A percentile compares a stretch with the other conserved stretches of the same genome.
phyloP scores from a whole-genome alignment of 352 stramenopile genomes.

The Phytophthora sp. region DNA sequence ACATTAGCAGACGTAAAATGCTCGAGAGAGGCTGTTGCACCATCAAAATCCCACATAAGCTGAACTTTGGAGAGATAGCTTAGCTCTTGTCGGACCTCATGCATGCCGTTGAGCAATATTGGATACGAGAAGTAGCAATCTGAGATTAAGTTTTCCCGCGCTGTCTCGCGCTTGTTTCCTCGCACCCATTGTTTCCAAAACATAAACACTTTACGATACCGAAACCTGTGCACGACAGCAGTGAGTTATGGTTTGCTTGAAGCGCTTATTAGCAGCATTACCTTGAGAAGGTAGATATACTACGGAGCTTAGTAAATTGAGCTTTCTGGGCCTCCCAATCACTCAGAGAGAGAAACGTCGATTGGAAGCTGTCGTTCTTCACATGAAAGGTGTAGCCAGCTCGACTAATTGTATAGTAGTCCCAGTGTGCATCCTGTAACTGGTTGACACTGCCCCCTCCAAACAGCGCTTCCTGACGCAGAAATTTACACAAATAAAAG shows the following conservation, averaged over 20 bases:
- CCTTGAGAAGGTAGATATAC: constrained; percentile 56
- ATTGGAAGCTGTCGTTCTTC: constrained; percentile 50
- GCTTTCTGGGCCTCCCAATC: constrained; percentile 66
- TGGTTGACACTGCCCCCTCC: constrained; percentile 31
- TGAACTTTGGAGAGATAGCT: constrained; percentile 32
- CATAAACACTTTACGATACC: constrained; percentile 70
- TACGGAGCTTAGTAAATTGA: constrained; percentile 43
- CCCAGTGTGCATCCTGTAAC: constrained; percentile 40
- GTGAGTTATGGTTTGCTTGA: background rate
- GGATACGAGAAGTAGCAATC: constrained; percentile 62
- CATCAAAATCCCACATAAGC: constrained; percentile 58
- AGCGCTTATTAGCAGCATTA: constrained; percentile 6
- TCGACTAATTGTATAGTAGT: constrained; percentile 77
- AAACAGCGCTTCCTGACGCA: constrained; percentile 28
- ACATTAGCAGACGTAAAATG: constrained; percentile 51
- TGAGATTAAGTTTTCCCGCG: constrained; percentile 46
- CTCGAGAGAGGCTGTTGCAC: constrained; percentile 31
- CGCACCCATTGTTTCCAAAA: constrained; percentile 65
- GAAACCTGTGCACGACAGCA: constrained; percentile 44
- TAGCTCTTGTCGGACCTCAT: constrained; percentile 39
- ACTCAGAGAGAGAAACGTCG: constrained; percentile 43
- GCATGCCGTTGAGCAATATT: constrained; percentile 39
- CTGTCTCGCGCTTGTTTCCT: constrained; percentile 42
- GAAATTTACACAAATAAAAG: background rate
- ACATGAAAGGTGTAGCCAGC: constrained; percentile 66